phyloP scores from a whole-genome alignment of 345 rosid species.

The Lepidium africanum region DNA sequence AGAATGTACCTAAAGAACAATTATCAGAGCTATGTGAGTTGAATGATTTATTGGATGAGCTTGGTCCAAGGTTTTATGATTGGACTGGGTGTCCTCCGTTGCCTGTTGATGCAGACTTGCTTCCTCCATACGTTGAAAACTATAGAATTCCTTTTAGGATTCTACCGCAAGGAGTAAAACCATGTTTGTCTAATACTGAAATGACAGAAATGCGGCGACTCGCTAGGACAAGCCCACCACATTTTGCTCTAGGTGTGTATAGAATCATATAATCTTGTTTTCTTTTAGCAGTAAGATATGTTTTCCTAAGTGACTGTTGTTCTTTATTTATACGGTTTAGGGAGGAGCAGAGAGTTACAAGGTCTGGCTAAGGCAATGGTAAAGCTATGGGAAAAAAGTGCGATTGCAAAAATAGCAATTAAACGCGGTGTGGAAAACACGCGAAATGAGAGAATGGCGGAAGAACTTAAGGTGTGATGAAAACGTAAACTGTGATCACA shows the following conservation, averaged over 20 bases:
- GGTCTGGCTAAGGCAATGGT: constrained; percentile 83
- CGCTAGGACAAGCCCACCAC: constrained; percentile 70
- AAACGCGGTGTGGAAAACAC: constrained; percentile 81
- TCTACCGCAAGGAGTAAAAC: constrained; percentile 65
- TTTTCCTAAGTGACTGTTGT: constrained; percentile 5
- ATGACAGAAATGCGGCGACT: constrained; percentile 62
- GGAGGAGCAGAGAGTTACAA: constrained; percentile 78
- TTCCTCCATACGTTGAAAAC: constrained; percentile 62
- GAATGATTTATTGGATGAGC: constrained; percentile 56
- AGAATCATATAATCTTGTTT: neutral
- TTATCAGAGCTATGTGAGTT: constrained; percentile 50
- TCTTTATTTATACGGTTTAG: constrained; percentile 29
- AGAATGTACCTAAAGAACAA: constrained; percentile 51
- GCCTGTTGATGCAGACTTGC: constrained; percentile 91
- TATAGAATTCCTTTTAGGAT: constrained; percentile 67
- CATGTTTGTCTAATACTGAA: constrained; percentile 44
- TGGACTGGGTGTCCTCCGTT: constrained; percentile 90
- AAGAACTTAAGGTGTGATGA: constrained; percentile 69
- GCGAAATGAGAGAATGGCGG: constrained; percentile 90
- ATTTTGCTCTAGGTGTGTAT: constrained; percentile 73
- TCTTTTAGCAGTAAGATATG: neutral
- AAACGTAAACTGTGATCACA: neutral
- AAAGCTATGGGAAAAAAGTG: constrained; percentile 81
- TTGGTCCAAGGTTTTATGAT: constrained; percentile 85
- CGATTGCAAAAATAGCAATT: constrained; percentile 84